Percentiles rank a stretch among this genome's conserved stretches.
Evolutionary conservation across 2,329 filamentous ascomycete genomes (phyloP).

Genomic region (Paecilomyces variotii): DNA sequence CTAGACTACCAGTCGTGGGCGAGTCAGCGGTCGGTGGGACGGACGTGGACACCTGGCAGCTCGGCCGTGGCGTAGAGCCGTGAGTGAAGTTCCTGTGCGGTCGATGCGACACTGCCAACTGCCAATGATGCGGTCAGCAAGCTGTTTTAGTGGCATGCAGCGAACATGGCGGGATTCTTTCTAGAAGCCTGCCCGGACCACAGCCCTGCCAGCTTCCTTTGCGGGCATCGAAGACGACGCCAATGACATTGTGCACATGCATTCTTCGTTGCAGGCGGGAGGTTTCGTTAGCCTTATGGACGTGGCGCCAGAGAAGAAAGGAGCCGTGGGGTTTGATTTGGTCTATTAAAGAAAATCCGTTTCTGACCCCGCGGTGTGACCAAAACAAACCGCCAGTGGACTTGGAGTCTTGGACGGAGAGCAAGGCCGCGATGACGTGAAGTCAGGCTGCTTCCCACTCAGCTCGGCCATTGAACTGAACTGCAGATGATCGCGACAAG

Average conservation of each 20-base stretch:
- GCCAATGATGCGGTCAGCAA: not conserved
- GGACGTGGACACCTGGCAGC: not conserved
- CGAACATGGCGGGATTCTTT: not conserved
- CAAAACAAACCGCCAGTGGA: not conserved
- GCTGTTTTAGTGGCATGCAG: not conserved
- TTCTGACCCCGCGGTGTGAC: not conserved
- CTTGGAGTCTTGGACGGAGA: not conserved
- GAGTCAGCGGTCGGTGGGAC: not conserved
- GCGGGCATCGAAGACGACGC: not conserved
- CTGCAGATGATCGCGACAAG: not conserved
- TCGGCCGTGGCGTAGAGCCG: not conserved
- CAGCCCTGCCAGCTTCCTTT: not conserved
- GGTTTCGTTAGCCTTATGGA: not conserved
- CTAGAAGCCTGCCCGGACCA: not conserved
- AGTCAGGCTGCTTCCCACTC: not conserved
- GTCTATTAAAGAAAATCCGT: not conserved
- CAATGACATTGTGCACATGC: not conserved
- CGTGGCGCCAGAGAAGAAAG: not conserved
- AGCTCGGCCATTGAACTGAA: not conserved
- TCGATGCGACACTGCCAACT: not conserved
- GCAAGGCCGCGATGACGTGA: not conserved
- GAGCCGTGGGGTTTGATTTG: not conserved
- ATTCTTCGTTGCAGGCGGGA: not conserved
- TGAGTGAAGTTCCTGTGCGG: not conserved
- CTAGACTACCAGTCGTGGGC: not conserved